Evolutionary conservation across 2,329 filamentous ascomycete genomes (phyloP).

Genomic region (Helminthosporium solani): DNA sequence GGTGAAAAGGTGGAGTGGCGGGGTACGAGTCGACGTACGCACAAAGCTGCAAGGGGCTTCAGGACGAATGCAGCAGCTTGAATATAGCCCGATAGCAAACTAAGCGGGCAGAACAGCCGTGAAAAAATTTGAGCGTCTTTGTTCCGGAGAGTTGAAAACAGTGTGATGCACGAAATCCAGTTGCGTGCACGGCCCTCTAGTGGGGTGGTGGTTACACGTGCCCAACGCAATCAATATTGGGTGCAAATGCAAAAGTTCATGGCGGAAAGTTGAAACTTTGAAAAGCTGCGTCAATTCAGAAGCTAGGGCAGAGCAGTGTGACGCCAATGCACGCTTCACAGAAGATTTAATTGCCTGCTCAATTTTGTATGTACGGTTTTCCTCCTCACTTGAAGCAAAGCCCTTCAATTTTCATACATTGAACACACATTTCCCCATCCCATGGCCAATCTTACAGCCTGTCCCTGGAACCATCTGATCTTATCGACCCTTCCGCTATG

Average conservation of each 20-base stretch:
- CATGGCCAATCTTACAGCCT: too few relatives aligned
- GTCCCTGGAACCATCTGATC: background rate
- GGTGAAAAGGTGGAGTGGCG: constrained; percentile 38
- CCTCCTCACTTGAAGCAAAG: background rate
- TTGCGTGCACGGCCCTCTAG: constrained; percentile 2
- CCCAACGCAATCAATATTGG: background rate
- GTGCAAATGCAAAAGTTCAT: background rate
- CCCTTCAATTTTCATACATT: background rate
- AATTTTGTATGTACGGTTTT: background rate
- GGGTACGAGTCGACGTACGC: constrained; percentile 28
- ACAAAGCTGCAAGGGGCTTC: constrained; percentile 11
- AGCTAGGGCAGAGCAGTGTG: background rate
- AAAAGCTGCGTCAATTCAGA: background rate
- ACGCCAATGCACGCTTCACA: background rate
- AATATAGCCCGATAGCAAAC: background rate
- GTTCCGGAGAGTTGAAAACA: constrained; percentile 18
- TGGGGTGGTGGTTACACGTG: constrained; percentile 15
- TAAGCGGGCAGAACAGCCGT: background rate
- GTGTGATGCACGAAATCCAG: constrained; percentile 11
- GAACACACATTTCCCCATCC: too few relatives aligned
- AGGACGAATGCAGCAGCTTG: constrained; percentile 6
- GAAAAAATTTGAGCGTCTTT: constrained; percentile 11
- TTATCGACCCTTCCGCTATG: too few relatives aligned
- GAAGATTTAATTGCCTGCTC: background rate
- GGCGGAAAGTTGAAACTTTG: too few relatives aligned